These are phyloP conservation scores for Geotrichum phurueaensis DNA, from an alignment of 1,139 yeast species.

Conservation along the genomic window DNA sequence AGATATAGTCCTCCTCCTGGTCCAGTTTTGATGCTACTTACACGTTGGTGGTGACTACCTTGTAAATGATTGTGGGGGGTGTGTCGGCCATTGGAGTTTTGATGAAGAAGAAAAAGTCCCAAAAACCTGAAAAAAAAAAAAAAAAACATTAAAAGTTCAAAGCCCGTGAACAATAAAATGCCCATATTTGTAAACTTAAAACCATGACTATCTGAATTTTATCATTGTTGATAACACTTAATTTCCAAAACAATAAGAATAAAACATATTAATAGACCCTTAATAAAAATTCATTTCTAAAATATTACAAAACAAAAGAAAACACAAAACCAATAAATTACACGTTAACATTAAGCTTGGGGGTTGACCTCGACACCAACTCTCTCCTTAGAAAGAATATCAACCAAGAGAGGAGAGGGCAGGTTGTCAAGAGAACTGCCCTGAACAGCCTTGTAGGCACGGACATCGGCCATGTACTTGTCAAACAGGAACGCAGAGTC, in stretches of 20 bases:
- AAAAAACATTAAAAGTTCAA: background rate
- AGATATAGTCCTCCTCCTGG: background rate
- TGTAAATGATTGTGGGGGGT: background rate
- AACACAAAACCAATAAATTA: background rate
- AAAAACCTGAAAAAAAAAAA: background rate
- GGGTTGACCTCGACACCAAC: conserved; percentile 45
- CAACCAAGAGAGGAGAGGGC: conserved; percentile 59
- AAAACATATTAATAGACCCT: background rate
- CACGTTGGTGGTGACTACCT: background rate
- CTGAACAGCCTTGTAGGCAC: conserved; percentile 47
- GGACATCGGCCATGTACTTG: conserved; percentile 71
- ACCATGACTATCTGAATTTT: too few species aligned
- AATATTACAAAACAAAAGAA: background rate
- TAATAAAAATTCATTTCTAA: background rate
- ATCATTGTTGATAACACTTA: too few species aligned
- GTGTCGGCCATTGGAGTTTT: background rate
- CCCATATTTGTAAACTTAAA: background rate
- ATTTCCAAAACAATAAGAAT: background rate
- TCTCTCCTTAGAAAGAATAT: conserved; percentile 79
- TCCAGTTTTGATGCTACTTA: background rate
- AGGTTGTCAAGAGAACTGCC: conserved; percentile 39
- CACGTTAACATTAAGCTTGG: conserved; percentile 17
- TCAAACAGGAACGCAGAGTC: conserved; percentile 89
- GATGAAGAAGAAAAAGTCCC: background rate
- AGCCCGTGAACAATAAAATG: background rate